Conservation (phyloP, 805 yeast genomes). For the Lipomyces sp. region DNA sequence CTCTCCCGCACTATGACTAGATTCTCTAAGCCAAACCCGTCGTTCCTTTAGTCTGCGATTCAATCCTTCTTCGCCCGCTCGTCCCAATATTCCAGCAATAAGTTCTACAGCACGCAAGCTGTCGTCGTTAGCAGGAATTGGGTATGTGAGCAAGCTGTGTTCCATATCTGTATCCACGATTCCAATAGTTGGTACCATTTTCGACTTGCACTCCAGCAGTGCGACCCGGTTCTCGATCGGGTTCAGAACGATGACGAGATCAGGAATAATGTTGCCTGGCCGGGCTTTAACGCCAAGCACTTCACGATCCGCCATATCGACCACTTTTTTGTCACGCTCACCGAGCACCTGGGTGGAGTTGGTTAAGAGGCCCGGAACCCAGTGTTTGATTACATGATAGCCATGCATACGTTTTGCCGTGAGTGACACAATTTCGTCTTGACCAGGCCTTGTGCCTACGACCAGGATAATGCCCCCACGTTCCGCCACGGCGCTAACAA, state of each 20-base stretch:
- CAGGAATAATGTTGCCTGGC: slow-evolving; percentile 68
- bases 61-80: slow-evolving; percentile 81
- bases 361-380: slow-evolving; percentile 96
- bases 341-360: slow-evolving; percentile 71
- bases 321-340: slow-evolving; percentile 69
- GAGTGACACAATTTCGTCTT: slow-evolving; percentile 69
- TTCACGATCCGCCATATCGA: slow-evolving; percentile 67
- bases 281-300: background rate
- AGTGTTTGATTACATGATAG: slow-evolving; percentile 77
- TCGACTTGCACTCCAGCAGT: slow-evolving; percentile 76
- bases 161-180: slow-evolving; percentile 93
- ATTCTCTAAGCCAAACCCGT: slow-evolving; percentile 3
- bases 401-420: slow-evolving; percentile 82
- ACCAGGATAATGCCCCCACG: slow-evolving; percentile 84
- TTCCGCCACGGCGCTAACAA: slow-evolving; percentile 79
- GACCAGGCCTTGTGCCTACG: slow-evolving; percentile 84
- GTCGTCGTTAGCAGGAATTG: slow-evolving; percentile 96
- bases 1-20: background rate
- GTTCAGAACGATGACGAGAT: slow-evolving; percentile 81
- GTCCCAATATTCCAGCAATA: slow-evolving; percentile 79
- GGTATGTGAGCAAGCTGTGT: slow-evolving; percentile 86
- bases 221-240: slow-evolving; percentile 85
- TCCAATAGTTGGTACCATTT: slow-evolving; percentile 90
- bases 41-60: slow-evolving; percentile 6
- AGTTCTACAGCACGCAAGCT: slow-evolving; percentile 79